Evolutionary conservation across 1,139 yeast genomes (phyloP).

Genomic region (Candida sanyaensis): DNA sequence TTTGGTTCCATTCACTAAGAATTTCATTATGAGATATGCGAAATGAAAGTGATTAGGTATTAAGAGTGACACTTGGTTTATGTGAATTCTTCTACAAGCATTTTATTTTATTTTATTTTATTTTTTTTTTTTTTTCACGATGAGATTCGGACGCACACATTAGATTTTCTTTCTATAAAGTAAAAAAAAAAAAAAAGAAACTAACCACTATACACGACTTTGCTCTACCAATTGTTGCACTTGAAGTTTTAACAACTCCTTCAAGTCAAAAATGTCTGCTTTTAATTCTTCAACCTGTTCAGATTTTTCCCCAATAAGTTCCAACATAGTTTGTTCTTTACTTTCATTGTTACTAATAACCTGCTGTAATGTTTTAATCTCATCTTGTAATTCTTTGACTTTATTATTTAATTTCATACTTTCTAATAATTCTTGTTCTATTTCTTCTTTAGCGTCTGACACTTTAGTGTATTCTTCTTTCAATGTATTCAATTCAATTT

Average conservation of each 20-base stretch:
- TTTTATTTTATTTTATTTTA: too few relatives aligned
- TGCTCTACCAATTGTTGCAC: conserved; percentile 79
- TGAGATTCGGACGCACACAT: conserved; percentile 1
- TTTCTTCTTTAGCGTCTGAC: conserved; percentile 59
- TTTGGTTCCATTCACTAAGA: conserved; percentile 17
- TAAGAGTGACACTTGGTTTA: not conserved
- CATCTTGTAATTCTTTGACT: conserved; percentile 34
- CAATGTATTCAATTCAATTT: conserved; percentile 69
- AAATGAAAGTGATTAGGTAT: not conserved
- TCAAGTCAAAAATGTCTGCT: conserved; percentile 88
- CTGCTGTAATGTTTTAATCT: conserved; percentile 34
- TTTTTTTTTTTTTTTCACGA: conserved; percentile 7
- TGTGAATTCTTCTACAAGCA: too few relatives aligned
- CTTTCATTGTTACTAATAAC: conserved; percentile 40
- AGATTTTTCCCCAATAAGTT: conserved; percentile 83
- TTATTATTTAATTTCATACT: conserved; percentile 50
- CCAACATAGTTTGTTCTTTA: conserved; percentile 63
- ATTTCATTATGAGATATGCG: not conserved
- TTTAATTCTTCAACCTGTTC: conserved; percentile 82
- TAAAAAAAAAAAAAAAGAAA: not conserved
- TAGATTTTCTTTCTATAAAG: not conserved
- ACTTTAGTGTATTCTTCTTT: conserved; percentile 63
- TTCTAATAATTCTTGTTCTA: conserved; percentile 64
- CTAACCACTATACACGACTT: conserved; percentile 3
- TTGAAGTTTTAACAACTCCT: conserved; percentile 77